Evolutionary conservation across 2,329 filamentous ascomycete species (phyloP).

Genomic region (Rutstroemia sydowiana): DNA sequence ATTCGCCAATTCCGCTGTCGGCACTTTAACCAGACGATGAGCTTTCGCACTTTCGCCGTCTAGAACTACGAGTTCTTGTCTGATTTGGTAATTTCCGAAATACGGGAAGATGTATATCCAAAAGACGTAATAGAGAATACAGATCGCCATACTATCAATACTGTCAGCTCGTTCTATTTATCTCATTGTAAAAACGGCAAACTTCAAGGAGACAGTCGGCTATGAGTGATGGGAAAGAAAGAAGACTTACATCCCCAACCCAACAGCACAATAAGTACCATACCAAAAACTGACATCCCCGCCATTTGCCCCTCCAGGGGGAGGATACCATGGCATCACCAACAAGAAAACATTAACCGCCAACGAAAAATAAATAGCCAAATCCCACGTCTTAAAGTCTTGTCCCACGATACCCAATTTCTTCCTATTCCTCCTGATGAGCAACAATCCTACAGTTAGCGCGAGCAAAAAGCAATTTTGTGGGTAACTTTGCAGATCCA

Average conservation of each 20-base stretch:
- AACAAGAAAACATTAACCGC: slow-evolving; percentile 54
- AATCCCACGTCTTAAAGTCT: slow-evolving; percentile 45
- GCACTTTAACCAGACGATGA: slow-evolving; percentile 46
- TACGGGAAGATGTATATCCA: slow-evolving; percentile 52
- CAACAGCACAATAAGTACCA: slow-evolving; percentile 58
- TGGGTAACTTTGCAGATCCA: slow-evolving; percentile 53
- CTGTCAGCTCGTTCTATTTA: too few relatives aligned
- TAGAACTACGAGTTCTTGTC: slow-evolving; percentile 46
- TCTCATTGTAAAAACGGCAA: too few relatives aligned
- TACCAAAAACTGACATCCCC: slow-evolving; percentile 71
- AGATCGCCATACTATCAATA: slow-evolving; percentile 39
- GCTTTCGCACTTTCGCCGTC: slow-evolving; percentile 39
- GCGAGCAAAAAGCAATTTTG: slow-evolving; percentile 48
- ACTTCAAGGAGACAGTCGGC: too few relatives aligned
- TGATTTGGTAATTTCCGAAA: slow-evolving; percentile 45
- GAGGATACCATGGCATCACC: slow-evolving; percentile 67
- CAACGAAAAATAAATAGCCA: slow-evolving; percentile 51
- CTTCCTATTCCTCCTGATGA: slow-evolving; percentile 48
- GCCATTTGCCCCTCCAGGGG: slow-evolving; percentile 47
- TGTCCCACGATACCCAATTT: slow-evolving; percentile 40
- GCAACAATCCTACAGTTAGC: slow-evolving; percentile 48
- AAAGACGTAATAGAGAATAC: slow-evolving; percentile 48
- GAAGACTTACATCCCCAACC: slow-evolving; percentile 55
- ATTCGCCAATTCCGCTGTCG: slow-evolving; percentile 38
- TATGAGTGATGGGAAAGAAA: background rate